Percentiles rank a stretch among this genome's conserved stretches.
These are phyloP conservation scores for Tetracladium setigerum DNA, from an alignment of 495 filamentous ascomycete species.

Conservation along the genomic window DNA sequence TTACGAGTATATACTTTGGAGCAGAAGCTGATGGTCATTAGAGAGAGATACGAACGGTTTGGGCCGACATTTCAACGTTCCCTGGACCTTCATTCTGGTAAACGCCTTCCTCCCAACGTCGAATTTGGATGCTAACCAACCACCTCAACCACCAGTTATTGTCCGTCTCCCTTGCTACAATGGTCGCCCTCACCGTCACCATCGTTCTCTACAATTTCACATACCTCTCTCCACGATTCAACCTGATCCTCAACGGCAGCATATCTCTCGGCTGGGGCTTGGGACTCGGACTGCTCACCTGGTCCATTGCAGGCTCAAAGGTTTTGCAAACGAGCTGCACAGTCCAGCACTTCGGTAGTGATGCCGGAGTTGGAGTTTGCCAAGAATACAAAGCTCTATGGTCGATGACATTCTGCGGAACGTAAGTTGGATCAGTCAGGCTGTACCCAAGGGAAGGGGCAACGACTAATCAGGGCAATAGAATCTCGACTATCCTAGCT, in stretches of 20 bases:
- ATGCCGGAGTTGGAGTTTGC: slow-evolving; percentile 53
- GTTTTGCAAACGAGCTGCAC: slow-evolving; percentile 43
- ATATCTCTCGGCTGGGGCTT: slow-evolving; percentile 50
- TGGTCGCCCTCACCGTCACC: slow-evolving; percentile 45
- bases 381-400: slow-evolving; percentile 60
- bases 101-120: slow-evolving; percentile 13
- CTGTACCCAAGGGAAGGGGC: background rate
- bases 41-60: slow-evolving; percentile 22
- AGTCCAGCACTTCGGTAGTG: slow-evolving; percentile 44
- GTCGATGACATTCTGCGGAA: slow-evolving; percentile 48
- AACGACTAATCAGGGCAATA: background rate
- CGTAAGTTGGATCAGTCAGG: slow-evolving; percentile 17
- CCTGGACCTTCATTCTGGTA: slow-evolving; percentile 61
- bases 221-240: slow-evolving; percentile 48
- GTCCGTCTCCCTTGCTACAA: slow-evolving; percentile 44
- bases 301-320: slow-evolving; percentile 49
- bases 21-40: background rate
- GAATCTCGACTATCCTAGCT: slow-evolving; percentile 35
- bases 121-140: background rate
- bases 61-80: slow-evolving; percentile 36
- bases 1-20: background rate
- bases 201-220: slow-evolving; percentile 47
- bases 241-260: slow-evolving; percentile 42
- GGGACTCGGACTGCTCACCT: slow-evolving; percentile 47
- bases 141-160: slow-evolving; percentile 38